Evolutionary conservation across 139 green algal genomes (phyloP), one percentile per base, ranked within the genome.

Genomic region (Spirogloea muscicola): DNA sequence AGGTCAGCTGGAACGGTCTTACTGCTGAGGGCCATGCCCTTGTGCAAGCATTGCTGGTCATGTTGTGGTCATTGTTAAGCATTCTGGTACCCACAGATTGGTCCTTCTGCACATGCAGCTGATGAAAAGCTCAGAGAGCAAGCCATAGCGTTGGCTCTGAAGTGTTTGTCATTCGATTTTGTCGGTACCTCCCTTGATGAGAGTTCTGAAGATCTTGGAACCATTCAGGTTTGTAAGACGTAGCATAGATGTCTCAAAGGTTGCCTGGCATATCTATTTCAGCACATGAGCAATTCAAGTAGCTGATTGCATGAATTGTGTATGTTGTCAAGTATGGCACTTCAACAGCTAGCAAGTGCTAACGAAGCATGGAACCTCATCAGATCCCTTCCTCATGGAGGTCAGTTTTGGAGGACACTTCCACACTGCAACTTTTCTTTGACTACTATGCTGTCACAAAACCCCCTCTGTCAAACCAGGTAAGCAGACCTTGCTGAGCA

Each of bases 141-240:
- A 85, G 89, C 90, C 51, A 1, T 86, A 0, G 13, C 3, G 16
- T 83, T 98, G 55, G 87, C 90, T 1, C 84, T 96, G 21, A 81
- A 76, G 42, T 97, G 92, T 79, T 85, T 98, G 29, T 96, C 89
- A 6, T 98, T 94, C 72, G 94, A 98, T 82, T 98, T 98, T 87
- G 91, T 98, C 52, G 93, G 94, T 41, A 97, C 94, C 0, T 96
- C 87, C 61, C 41, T 96, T 67, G 94, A 98, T 72, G 94, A 98
- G 68, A 92, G 85, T 0, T 81, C 86, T 9, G 94, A 98, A 58
- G 94, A 98, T 70, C 74, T 98, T 38, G 90, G 87, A 39, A 98
- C 92, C 27, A 98, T 98, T 59, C 93, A 98, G 87, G 92, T 74
- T 27, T 6, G 60, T 61, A n/a, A n/a, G n/a, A n/a, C n/a, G n/a